phyloP scores from a whole-genome alignment of 192 early-diverging fungal species.

The Funneliformis geosporum region DNA sequence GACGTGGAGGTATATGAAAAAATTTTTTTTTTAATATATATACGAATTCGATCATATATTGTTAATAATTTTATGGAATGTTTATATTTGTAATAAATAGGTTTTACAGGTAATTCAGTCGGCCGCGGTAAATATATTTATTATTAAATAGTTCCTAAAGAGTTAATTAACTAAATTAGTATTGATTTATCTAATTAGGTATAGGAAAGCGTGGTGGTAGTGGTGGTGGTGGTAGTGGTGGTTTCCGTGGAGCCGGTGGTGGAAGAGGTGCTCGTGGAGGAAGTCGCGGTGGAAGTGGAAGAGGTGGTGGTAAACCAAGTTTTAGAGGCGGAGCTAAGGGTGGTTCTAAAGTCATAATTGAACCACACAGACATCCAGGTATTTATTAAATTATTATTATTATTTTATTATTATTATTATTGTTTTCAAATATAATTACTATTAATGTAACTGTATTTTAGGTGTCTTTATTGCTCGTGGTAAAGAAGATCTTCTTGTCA shows the following conservation, averaged over 20 bases:
- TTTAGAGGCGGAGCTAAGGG: constrained; percentile 77
- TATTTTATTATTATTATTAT: background rate
- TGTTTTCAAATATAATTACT: background rate
- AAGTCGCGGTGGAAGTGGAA: constrained; percentile 56
- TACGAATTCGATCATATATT: no score
- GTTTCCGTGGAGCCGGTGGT: constrained; percentile 54
- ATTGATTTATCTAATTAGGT: background rate
- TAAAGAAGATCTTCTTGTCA: constrained; percentile 98
- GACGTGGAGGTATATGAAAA: constrained; percentile 44
- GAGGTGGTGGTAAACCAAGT: constrained; percentile 61
- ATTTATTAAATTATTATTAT: background rate
- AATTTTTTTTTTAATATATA: no score
- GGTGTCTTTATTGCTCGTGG: constrained; percentile 96
- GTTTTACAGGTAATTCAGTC: no score
- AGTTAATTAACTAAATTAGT: no score
- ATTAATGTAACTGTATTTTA: constrained; percentile 3
- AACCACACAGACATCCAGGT: constrained; percentile 95
- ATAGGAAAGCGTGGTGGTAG: constrained; percentile 4
- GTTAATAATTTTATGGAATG: no score
- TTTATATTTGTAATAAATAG: no score
- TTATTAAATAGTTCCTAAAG: no score
- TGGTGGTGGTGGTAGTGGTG: constrained; percentile 17
- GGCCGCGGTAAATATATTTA: no score
- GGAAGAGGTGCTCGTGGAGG: constrained; percentile 61
- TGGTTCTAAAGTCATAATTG: constrained; percentile 93